Percentiles rank a stretch among this genome's conserved stretches.
Evolutionary conservation across 805 yeast species (phyloP).

Genomic region (Candida hungchunana): DNA sequence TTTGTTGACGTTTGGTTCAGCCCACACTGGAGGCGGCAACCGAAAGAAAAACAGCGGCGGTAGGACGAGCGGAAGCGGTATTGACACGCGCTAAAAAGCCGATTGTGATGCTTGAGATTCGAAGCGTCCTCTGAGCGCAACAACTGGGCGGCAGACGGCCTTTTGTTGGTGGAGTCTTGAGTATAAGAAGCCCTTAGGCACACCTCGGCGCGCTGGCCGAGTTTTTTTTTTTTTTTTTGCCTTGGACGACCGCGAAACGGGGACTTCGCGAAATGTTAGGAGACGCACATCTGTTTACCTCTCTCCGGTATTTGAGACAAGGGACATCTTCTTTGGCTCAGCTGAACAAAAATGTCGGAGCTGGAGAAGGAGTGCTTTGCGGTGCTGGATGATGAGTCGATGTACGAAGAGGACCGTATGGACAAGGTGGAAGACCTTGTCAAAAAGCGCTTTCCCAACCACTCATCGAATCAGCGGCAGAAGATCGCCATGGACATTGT

Average conservation of each 20-base stretch:
- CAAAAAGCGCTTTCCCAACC: constrained; percentile 13
- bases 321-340: not conserved
- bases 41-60: constrained; percentile 1
- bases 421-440: constrained; percentile 35
- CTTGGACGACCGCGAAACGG: not conserved
- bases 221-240: constrained; percentile 5
- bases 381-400: constrained; percentile 28
- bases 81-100: not conserved
- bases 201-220: constrained; percentile 2
- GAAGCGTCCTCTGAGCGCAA: not conserved
- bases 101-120: too few relatives aligned
- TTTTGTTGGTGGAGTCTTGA: not conserved
- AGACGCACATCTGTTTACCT: constrained; percentile 2
- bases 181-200: not conserved
- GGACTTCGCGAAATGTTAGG: constrained; percentile 2
- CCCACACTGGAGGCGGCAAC: not conserved
- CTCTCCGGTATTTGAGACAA: not conserved
- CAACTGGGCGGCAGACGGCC: not conserved
- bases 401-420: constrained; percentile 37
- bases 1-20: constrained; percentile 1
- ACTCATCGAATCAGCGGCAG: constrained; percentile 28
- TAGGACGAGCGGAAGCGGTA: not conserved
- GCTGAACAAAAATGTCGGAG: constrained; percentile 7
- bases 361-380: constrained; percentile 28
- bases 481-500: constrained; percentile 36